Evolutionary conservation across 73 alveolate species (phyloP), one percentile per base, ranked within the genome.

Genomic region (Paramecium primaurelia): DNA sequence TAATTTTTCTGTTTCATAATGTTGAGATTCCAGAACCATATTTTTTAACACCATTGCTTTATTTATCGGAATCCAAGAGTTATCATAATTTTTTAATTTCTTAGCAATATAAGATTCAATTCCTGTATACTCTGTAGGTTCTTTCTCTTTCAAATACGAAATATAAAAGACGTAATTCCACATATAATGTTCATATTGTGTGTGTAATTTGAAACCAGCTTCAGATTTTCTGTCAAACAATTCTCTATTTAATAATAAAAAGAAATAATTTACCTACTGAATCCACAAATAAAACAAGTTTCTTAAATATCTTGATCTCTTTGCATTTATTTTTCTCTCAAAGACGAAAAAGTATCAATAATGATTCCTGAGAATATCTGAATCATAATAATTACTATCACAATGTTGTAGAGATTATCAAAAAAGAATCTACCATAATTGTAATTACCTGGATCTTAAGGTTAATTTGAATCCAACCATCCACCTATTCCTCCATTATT

Each of bases 401-500:
- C 92, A 22, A 98, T 95, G 92, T 97, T 98, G 93, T 95, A 98
- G 22, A 96, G 86, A 77, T 94, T 92, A 89, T 97, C 99, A 95
- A 87, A 97, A 85, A 97, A 45, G 54, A 93, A 75, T 80, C 97
- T 93, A 36, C 93, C 93, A 47, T 92, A 92, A 22, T 86, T 86
- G 47, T 92, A 59, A 25, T 54, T 8, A 6, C 68, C 28, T 1
- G 77, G 92, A 30, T 71, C 58, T 11, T 89, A 30, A 7, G 90
- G 75, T 47, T 42, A 47, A 80, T 83, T 83, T 6, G 89, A 28
- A 37, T 92, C 89, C n/a, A 92, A 60, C 80, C 89, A 92, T 1
- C 95, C 99, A 45, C 99, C 99, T 1, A 98, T 98, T 73, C 99
- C 99, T 37, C 99, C 99, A 38, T 99, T 99, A 68, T 95, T 93